These are phyloP conservation scores for Cyberlindnera americana DNA, from an alignment of 805 yeast genomes.

Conservation along the genomic window DNA sequence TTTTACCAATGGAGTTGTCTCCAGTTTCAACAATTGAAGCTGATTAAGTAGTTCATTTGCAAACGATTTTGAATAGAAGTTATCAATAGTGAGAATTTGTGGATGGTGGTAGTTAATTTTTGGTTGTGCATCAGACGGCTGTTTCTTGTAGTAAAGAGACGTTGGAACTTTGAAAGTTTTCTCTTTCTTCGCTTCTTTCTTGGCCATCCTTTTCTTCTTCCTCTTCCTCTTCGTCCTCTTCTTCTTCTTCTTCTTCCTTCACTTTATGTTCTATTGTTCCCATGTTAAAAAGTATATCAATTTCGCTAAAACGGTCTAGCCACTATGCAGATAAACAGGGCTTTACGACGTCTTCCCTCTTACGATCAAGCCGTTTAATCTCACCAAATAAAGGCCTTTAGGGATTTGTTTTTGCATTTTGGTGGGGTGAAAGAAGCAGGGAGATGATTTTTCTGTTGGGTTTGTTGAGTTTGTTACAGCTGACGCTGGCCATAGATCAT, in stretches of 20 bases:
- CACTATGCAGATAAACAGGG: too few relatives aligned
- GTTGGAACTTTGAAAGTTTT: slow-evolving; percentile 7
- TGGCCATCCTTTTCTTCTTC: slow-evolving; percentile 5
- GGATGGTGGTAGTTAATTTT: slow-evolving; percentile 9
- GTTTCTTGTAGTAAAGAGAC: slow-evolving; percentile 2
- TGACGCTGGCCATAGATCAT: neutral
- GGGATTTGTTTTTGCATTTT: too few relatives aligned
- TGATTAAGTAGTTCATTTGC: slow-evolving; percentile 8
- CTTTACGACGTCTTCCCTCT: too few relatives aligned
- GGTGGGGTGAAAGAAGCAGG: too few relatives aligned
- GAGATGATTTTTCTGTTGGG: too few relatives aligned
- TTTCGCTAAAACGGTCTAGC: too few relatives aligned
- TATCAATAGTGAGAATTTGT: slow-evolving; percentile 20
- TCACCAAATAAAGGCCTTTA: too few relatives aligned
- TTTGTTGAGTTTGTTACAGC: too few relatives aligned
- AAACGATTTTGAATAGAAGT: slow-evolving; percentile 18
- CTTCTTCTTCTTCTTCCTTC: too few relatives aligned
- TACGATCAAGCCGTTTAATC: too few relatives aligned
- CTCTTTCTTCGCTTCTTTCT: neutral
- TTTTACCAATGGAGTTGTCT: slow-evolving; percentile 46
- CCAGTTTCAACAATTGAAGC: slow-evolving; percentile 25
- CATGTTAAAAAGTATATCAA: too few relatives aligned
- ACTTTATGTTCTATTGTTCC: too few relatives aligned
- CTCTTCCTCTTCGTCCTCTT: neutral
- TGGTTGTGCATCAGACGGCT: slow-evolving; percentile 2